Evolutionary conservation across 805 yeast species (phyloP), one percentile per base, ranked within the genome.

Genomic region (Debaryomyces hansenii): DNA sequence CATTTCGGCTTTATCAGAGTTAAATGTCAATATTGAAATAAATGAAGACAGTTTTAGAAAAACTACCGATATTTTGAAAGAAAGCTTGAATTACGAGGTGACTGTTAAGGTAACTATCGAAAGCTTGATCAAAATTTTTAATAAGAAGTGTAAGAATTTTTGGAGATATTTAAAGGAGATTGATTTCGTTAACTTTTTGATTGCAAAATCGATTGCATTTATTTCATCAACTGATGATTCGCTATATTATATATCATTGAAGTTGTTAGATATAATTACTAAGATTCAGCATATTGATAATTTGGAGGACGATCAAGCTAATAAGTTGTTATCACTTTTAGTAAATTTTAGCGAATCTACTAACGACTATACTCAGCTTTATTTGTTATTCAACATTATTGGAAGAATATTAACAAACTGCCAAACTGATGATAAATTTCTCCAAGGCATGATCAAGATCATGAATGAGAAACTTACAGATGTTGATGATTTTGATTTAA

Each of bases 221-320:
- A 45, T 66, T n/a, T 46, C 55, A 4, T 64, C 69, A 1, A 60
- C 60, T 21, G 69, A 67, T 45, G 62, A 64, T 9, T 37, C 62
- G 4, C 51, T 64, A 21, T 59, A 58, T 40, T 33, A 51, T n/a
- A 40, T 46, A 5, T 54, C 68, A 4, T 58, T 63, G 40, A 46
- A 46, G 20, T 52, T 64, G 12, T 46, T 63, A 27, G 49, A 46
- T 28, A 9, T 45, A 14, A 21, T 46, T 31, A 38, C 42, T 20
- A n/a, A 37, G 18, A 20, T 16, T 32, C 29, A 24, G 20, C 24
- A 35, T 18, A 18, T 35, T 7, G 24, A 35, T 16, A 37, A 41
- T 34, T 10, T 31, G 18, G 39, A 27, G 36, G 14, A 21, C 20
- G 28, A 29, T 12, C 27, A 44, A 9, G 37, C n/a, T n/a, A 24